phyloP scores from a whole-genome alignment of 2,329 filamentous ascomycete species.

The Phialophora expanda region DNA sequence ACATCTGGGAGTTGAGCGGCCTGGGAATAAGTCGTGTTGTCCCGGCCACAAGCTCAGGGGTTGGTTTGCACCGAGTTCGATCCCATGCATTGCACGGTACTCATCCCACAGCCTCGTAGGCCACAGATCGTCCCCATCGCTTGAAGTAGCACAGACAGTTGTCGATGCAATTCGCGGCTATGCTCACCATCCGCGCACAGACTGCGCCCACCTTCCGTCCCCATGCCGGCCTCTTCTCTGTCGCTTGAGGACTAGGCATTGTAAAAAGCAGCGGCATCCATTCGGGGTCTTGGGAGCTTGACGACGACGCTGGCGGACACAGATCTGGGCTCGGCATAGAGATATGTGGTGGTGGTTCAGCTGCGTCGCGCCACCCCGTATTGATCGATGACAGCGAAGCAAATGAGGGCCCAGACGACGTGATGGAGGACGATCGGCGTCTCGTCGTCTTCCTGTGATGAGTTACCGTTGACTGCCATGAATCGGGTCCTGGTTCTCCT shows the following conservation, averaged over 20 bases:
- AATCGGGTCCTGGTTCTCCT: not conserved
- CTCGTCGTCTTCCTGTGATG: not conserved
- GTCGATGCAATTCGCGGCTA: not conserved
- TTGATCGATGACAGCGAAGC: conserved; percentile 4
- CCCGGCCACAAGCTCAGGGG: not conserved
- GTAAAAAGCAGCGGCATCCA: not conserved
- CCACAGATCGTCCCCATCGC: not conserved
- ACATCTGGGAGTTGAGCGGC: not conserved
- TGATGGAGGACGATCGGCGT: not conserved
- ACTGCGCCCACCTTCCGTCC: not conserved
- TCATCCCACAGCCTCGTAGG: not conserved
- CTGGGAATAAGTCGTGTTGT: not conserved
- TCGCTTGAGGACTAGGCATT: not conserved
- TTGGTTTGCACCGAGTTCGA: not conserved
- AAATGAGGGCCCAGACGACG: not conserved
- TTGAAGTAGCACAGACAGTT: not conserved
- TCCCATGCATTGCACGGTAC: not conserved
- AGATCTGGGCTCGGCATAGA: not conserved
- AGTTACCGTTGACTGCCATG: not conserved
- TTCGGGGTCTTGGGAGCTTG: not conserved
- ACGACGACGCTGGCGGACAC: not conserved
- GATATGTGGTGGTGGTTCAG: not conserved
- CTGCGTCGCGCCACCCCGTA: not conserved
- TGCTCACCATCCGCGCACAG: not conserved
- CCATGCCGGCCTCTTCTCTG: not conserved